Base-by-base conservation (phyloP, 1,284 basidiomycete genomes). In the Athelia psychrophila region DNA sequence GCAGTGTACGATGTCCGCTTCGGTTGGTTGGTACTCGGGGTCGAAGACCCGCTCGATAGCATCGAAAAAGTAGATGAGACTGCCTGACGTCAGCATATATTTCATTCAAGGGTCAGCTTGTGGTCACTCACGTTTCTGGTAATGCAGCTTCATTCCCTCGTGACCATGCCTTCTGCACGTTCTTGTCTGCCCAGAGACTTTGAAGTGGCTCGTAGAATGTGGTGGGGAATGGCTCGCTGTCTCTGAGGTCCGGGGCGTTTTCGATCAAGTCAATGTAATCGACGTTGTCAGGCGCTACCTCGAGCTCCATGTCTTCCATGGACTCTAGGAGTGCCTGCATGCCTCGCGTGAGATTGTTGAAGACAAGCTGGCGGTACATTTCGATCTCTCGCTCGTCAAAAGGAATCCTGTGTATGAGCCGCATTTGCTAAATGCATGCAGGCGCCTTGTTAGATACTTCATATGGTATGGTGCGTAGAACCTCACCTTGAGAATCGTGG, bases 341-440 rank as follows among this genome's bases (percentile, higher is more conserved):
- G 2, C 93, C 95, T 16, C 86, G 81, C 0, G 90, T 90, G 38
- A 98, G 75, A 70, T 98, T 98, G 63, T 88, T 85, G 67, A 96
- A 98, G 12, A 95, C 87, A 35, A 97, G 83, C 60, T 95, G 92
- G 2, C 94, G 86, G 60, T 83, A 92, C 22, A 74, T 80, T 66
- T 94, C 92, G 44, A 88, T 81, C 67, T 95, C 91, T 63, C 84
- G 80, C 0, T 77, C 47, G 0, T 86, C 81, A 70, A 93, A 94
- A 0, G 88, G 85, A 2, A 91, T 75, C 56, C 80, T 79, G 68
- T 94, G 91, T 55, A 94, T 93, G 42, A 94, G 74, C 24, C 92
- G 86, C 91, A 94, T 94, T 84, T 93, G 91, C 86, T 91, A 54
- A 13, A 47, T 10, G 44, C 44, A 16, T 18, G 16, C 16, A 42